Evolutionary conservation across 495 filamentous ascomycete genomes (phyloP).

Genomic region (Hypoxylon fuscum): DNA sequence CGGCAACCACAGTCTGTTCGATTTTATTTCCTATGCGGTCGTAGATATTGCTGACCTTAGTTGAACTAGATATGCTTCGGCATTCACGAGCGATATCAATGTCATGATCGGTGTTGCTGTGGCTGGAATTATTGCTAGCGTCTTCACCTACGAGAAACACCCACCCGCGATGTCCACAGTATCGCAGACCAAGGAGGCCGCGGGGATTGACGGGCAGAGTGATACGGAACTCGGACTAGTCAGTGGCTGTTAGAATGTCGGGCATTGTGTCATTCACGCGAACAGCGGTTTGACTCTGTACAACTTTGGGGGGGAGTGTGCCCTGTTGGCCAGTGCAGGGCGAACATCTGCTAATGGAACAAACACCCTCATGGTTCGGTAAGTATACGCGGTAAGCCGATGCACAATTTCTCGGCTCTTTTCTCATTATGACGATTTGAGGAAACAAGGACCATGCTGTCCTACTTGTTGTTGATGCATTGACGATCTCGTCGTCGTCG

Average conservation of each 20-base stretch:
- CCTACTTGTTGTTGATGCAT: too few relatives aligned
- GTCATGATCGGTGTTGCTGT: conserved; percentile 43
- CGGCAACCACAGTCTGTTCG: too few relatives aligned
- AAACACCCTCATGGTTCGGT: neutral
- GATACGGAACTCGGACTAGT: conserved; percentile 37
- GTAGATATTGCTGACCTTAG: neutral
- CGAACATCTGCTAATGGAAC: neutral
- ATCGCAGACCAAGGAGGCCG: conserved; percentile 39
- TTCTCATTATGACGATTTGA: neutral
- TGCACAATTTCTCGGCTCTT: neutral
- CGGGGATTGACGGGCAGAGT: conserved; percentile 39
- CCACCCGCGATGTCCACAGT: conserved; percentile 38
- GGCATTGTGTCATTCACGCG: neutral
- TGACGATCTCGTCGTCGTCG: too few relatives aligned
- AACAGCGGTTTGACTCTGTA: neutral
- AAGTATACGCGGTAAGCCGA: neutral
- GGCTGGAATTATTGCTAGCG: conserved; percentile 42
- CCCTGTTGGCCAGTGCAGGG: neutral
- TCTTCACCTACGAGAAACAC: conserved; percentile 32
- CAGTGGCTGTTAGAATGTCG: neutral
- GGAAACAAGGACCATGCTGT: too few relatives aligned
- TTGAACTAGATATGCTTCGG: conserved; percentile 36
- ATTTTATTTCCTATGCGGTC: neutral
- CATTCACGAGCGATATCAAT: conserved; percentile 44
- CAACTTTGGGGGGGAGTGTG: neutral